Base-by-base conservation (phyloP, 148 eudicot genomes). In the Rhododendron kiyosumense region DNA sequence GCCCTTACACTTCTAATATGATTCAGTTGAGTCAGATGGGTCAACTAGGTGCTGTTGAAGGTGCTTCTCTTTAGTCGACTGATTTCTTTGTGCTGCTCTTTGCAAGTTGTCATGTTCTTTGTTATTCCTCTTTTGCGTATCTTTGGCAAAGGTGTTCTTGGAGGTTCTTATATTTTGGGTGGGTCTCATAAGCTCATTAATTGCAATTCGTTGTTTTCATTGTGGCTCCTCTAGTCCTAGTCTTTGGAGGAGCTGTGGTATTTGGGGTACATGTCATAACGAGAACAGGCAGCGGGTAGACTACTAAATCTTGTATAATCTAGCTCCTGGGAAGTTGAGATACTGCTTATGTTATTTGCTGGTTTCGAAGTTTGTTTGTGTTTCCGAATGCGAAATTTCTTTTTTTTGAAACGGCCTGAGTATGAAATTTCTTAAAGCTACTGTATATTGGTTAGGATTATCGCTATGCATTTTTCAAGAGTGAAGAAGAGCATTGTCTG, bases 1-100 rank as follows among this genome's bases (percentile, higher is more conserved):
- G n/a, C 43, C 54, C 26, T n/a, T 74, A 26, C 67, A 32, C 4
- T 7, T 36, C 12, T 46, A 30, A 30, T 54, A 0, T 26, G 17
- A 11, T 59, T 36, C 32, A 46, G 18, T 9, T 57, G 9, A 20
- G 30, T 57, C 46, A 18, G 34, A n/a, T 79, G 81, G 18, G 52
- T 7, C 61, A 49, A 41, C 10, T 12, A 34, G 11, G 24, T 43
- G 52, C 10, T 38, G n/a, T 76, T 26, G 59, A 12, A 11, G 3
- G 36, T 59, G 38, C 5, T 57, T 38, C 13, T 22, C 26, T 52
- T 76, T 11, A 30, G 63, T 20, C 28, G 36, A 15, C 88, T 94
- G 99, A 54, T 54, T 54, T 54, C 61, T 54, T 54, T 18, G 61
- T 32, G 5, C 7, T 79, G n/a, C 10, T 20, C 61, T 17, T 17